Evolutionary conservation across 2,329 filamentous ascomycete genomes (phyloP).

Genomic region (Penicillium sp.): DNA sequence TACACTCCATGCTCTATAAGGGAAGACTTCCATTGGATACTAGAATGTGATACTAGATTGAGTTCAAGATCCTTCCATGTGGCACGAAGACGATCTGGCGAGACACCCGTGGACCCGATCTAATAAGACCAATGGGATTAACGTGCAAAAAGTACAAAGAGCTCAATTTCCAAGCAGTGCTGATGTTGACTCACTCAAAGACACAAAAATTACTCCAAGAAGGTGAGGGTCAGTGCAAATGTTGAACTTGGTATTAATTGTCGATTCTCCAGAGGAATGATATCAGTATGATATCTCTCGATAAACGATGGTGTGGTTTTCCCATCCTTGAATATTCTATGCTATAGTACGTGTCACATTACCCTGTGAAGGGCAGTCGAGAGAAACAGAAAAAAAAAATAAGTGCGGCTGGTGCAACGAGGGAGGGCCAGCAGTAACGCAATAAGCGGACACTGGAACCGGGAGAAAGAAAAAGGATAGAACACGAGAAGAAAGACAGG

Average conservation of each 20-base stretch:
- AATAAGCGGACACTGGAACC: constrained; percentile 26
- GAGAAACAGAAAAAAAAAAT: constrained; percentile 21
- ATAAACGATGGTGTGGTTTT: constrained; percentile 28
- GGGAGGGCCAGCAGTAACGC: constrained; percentile 23
- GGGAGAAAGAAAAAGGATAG: constrained; percentile 21
- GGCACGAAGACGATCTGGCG: not conserved
- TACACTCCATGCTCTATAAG: not conserved
- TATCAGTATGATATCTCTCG: constrained; percentile 13
- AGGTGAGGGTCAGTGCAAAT: not conserved
- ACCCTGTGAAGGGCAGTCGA: constrained; percentile 19
- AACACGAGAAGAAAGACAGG: constrained; percentile 16
- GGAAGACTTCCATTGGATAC: not conserved
- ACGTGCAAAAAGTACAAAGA: not conserved
- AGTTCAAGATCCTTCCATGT: constrained; percentile 1
- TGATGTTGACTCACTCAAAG: not conserved
- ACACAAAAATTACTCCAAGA: not conserved
- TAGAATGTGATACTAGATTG: constrained; percentile 1
- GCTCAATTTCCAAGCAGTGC: not conserved
- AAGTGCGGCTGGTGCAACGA: constrained; percentile 26
- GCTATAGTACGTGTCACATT: constrained; percentile 33
- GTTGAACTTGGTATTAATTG: constrained; percentile 12
- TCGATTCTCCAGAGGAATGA: constrained; percentile 15
- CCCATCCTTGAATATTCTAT: constrained; percentile 31
- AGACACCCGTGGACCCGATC: not conserved
- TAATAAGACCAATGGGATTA: not conserved